Evolutionary conservation across 129 eudicot species (phyloP).

Genomic region (Logfia minima): DNA sequence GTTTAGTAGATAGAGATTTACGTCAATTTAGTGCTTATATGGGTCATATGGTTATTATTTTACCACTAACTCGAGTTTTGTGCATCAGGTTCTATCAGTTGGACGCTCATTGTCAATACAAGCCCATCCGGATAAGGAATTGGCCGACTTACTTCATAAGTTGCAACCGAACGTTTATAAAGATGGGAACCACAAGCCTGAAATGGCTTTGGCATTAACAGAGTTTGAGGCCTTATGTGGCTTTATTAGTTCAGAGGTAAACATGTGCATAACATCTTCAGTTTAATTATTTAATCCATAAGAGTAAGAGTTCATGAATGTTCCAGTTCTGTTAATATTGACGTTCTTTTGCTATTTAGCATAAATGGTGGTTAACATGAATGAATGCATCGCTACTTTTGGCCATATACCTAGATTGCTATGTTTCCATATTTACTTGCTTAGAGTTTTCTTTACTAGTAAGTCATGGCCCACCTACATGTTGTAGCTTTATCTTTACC

Average conservation of each 20-base stretch:
- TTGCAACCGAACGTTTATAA: slow-evolving; percentile 63
- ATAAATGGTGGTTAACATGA: background rate
- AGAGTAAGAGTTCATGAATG: background rate
- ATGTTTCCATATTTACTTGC: slow-evolving; percentile 2
- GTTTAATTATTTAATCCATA: background rate
- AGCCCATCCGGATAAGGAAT: slow-evolving; percentile 85
- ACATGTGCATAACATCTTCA: background rate
- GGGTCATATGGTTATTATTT: background rate
- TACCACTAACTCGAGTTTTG: background rate
- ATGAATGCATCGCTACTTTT: background rate
- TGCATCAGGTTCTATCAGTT: slow-evolving; percentile 82
- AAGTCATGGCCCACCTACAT: background rate
- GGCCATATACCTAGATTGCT: background rate
- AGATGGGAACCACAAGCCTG: slow-evolving; percentile 95
- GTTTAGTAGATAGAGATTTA: background rate
- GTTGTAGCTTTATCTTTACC: background rate
- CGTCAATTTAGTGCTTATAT: background rate
- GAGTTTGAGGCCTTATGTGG: slow-evolving; percentile 93
- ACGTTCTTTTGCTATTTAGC: background rate
- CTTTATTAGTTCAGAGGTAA: slow-evolving; percentile 70
- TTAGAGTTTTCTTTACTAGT: background rate
- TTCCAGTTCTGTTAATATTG: background rate
- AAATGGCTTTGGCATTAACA: slow-evolving; percentile 90
- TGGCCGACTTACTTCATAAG: slow-evolving; percentile 63
- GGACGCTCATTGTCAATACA: slow-evolving; percentile 84